Conservation (phyloP, 305 asterid species). For the Caryopteris hybrid region DNA sequence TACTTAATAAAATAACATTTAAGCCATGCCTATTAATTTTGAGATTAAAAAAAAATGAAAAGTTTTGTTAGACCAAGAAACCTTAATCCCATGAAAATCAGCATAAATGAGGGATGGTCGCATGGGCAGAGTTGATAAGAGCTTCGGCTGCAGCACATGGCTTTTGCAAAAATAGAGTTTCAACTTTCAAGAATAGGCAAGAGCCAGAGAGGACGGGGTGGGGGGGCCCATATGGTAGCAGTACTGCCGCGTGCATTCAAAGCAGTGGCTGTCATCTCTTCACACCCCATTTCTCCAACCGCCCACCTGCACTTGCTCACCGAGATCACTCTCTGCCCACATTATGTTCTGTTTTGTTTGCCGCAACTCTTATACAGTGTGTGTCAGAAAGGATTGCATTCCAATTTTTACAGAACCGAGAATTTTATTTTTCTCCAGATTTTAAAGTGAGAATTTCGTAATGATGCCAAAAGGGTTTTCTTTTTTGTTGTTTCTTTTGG, state of each 20-base stretch:
- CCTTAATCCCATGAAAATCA: background rate
- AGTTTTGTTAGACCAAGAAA: no score
- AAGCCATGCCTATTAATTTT: no score
- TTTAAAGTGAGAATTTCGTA: background rate
- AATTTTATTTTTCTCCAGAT: no score
- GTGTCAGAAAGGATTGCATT: background rate
- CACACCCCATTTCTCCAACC: slow-evolving; percentile 18
- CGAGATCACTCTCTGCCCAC: background rate
- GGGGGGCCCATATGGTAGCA: slow-evolving; percentile 14
- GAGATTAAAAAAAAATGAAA: no score
- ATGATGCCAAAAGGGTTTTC: slow-evolving; percentile 14
- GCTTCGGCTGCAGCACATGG: slow-evolving; percentile 10
- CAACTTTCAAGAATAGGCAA: slow-evolving; percentile 1
- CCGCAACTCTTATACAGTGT: no score
- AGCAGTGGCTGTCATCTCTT: slow-evolving; percentile 34
- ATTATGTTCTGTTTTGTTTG: no score
- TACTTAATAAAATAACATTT: no score
- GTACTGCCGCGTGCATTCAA: slow-evolving; percentile 22
- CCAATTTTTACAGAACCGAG: background rate
- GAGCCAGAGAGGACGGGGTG: no score
- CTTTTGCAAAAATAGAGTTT: background rate
- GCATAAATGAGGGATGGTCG: background rate
- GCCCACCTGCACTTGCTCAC: background rate
- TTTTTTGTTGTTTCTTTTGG: slow-evolving; percentile 13
- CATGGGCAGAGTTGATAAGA: background rate